A percentile compares a stretch with the other conserved stretches of the same genome.
These are phyloP conservation scores for Aspergillus quadrilineatus DNA, from an alignment of 2,329 filamentous ascomycete genomes.

Conservation along the genomic window DNA sequence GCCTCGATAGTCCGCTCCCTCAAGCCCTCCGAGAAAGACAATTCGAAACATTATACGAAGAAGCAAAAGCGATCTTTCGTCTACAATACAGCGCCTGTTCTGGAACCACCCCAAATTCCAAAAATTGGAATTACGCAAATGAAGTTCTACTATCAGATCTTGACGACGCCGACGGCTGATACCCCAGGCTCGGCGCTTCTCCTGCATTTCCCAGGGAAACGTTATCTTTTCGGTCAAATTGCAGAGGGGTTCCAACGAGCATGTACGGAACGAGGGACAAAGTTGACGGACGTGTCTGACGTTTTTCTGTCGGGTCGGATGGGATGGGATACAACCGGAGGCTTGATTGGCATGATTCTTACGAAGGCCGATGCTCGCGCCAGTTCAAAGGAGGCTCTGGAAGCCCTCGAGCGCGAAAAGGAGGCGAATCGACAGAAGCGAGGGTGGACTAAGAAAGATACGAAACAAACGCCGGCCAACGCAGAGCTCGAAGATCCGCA, in stretches of 20 bases:
- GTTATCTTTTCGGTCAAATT: conserved; percentile 82
- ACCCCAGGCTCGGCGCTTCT: conserved; percentile 76
- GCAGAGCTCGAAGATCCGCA: conserved; percentile 28
- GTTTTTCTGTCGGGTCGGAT: conserved; percentile 79
- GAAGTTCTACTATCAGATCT: conserved; percentile 71
- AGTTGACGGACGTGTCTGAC: conserved; percentile 66
- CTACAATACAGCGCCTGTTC: not conserved
- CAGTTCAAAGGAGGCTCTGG: conserved; percentile 47
- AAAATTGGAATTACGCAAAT: conserved; percentile 49
- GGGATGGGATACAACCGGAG: conserved; percentile 74
- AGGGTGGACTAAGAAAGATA: too few species aligned
- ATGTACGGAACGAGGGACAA: conserved; percentile 65
- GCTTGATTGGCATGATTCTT: conserved; percentile 79
- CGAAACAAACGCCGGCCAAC: not conserved
- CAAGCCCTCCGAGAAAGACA: not conserved
- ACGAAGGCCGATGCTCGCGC: conserved; percentile 71
- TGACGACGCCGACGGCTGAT: conserved; percentile 82
- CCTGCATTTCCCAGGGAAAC: conserved; percentile 75
- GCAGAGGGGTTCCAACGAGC: conserved; percentile 83
- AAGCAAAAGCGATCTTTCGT: not conserved
- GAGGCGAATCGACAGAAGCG: conserved; percentile 16
- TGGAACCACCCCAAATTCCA: not conserved
- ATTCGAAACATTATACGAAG: not conserved
- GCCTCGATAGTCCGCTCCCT: not conserved
- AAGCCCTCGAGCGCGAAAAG: conserved; percentile 44